These are phyloP conservation scores for Entrophospora sp. DNA, from an alignment of 192 early-diverging fungal species.

Conservation along the genomic window DNA sequence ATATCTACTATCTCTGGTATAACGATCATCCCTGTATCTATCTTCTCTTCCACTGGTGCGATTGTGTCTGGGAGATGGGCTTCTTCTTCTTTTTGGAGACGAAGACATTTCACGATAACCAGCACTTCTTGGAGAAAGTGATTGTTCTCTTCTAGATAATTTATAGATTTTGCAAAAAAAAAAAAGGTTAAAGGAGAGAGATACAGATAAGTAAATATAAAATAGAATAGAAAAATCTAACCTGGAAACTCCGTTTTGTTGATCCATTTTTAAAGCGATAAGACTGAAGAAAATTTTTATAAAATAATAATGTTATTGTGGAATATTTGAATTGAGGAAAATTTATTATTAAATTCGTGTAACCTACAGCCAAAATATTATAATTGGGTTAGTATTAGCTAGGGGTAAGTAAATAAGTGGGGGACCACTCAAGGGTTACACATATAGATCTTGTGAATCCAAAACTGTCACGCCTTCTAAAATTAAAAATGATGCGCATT, in stretches of 20 bases:
- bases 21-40: conserved; percentile 24
- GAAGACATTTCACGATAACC: conserved; percentile 28
- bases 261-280: conserved; percentile 16
- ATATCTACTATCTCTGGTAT: conserved; percentile 23
- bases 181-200: neutral
- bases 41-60: conserved; percentile 28
- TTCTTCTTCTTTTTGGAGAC: conserved; percentile 30
- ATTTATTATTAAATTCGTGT: too few relatives aligned
- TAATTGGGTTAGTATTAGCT: too few relatives aligned
- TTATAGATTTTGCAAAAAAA: too few relatives aligned
- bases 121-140: conserved; percentile 5
- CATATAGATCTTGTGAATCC: too few relatives aligned
- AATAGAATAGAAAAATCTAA: conserved; percentile 2
- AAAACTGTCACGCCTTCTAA: too few relatives aligned
- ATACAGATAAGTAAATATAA: neutral
- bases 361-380: too few relatives aligned
- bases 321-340: too few relatives aligned
- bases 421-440: too few relatives aligned
- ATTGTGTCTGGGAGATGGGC: conserved; percentile 28
- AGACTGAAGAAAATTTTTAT: too few relatives aligned
- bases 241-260: conserved; percentile 2
- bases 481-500: too few relatives aligned
- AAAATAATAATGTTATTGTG: too few relatives aligned
- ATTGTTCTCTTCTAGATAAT: conserved; percentile 17
- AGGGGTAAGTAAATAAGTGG: too few relatives aligned